Base-by-base conservation (phyloP, 108 stramenopile species). In the Conticribra weissflogii region DNA sequence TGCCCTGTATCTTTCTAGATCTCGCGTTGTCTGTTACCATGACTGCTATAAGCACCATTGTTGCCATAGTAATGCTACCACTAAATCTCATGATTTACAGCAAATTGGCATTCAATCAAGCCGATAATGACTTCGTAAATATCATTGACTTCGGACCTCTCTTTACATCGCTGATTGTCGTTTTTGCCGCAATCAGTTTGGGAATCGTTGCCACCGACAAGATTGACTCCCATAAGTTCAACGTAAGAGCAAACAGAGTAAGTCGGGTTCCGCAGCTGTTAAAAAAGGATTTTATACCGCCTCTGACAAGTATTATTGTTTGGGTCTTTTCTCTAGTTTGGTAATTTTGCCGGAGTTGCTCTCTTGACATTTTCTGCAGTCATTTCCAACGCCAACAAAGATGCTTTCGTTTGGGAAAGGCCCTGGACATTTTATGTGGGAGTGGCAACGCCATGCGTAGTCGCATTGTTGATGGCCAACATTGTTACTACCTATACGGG, bases 21-120 rank as follows among this genome's bases (percentile, higher is more conserved):
- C 79, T 95, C 25, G 87, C 86, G 3, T 66, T 93, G 19, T 55
- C 46, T 28, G 85, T 93, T 1, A 84, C 88, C 29, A 93, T 93
- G 91, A 93, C 91, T 2, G 81, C 88, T 8, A 79, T 88, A 0
- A 83, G 82, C 1, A 89, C 88, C 2, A 46, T 89, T 16, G 47
- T 86, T 1, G 65, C 72, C 2, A 45, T 77, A 21, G 72, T 74
- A 2, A 59, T 93, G 28, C 83, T 90, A 9, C 92, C 92, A 23
- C 71, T 86, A 7, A 93, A 93, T 55, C 68, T 93, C 3, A 66
- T 85, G 28, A 48, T 93, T 1, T 93, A 90, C 55, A 71, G 88
- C 19, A 62, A 69, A 2, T 27, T 81, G 48, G 67, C 87, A n/a
- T 56, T 78, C 25, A 77, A 71, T 18, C 89, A 87, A 53, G 71